phyloP scores from a whole-genome alignment of 2,329 filamentous ascomycete species.

The Delphinella strobiligena region DNA sequence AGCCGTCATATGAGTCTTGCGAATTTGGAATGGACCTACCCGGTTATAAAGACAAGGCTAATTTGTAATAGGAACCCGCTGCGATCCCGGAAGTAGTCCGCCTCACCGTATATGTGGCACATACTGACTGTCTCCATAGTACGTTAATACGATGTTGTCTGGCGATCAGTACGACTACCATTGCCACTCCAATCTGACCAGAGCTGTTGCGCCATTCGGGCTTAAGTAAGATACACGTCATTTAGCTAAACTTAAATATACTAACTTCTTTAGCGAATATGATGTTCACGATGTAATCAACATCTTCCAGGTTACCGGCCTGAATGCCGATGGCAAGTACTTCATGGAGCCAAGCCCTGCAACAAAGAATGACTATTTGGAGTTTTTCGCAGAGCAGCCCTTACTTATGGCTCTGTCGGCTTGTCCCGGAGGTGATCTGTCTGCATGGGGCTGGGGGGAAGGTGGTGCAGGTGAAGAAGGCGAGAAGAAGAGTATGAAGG shows the following conservation, averaged over 20 bases:
- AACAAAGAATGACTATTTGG: conserved; percentile 46
- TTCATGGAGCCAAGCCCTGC: conserved; percentile 60
- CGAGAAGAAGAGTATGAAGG: conserved; percentile 55
- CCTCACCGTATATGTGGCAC: no score
- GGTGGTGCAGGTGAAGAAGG: conserved; percentile 43
- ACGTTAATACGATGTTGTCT: conserved; percentile 63
- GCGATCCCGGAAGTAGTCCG: no score
- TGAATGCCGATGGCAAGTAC: conserved; percentile 60
- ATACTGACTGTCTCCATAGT: no score
- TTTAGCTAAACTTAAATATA: no score
- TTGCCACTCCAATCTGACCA: conserved; percentile 70
- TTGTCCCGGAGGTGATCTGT: conserved; percentile 71
- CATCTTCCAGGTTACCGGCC: conserved; percentile 71
- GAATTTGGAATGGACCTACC: no score
- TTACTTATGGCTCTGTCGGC: conserved; percentile 54
- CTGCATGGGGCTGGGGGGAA: conserved; percentile 67
- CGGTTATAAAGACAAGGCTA: no score
- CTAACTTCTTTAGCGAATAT: conserved; percentile 34
- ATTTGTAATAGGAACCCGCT: conserved; percentile 55
- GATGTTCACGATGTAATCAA: conserved; percentile 82
- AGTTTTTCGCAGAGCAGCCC: conserved; percentile 72
- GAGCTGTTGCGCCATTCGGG: conserved; percentile 57
- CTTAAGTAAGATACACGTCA: conserved; percentile 28
- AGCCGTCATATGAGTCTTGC: no score
- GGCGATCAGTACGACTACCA: conserved; percentile 67